Base-by-base conservation (phyloP, 1,284 basidiomycete species). In the Polyporus tsugae region DNA sequence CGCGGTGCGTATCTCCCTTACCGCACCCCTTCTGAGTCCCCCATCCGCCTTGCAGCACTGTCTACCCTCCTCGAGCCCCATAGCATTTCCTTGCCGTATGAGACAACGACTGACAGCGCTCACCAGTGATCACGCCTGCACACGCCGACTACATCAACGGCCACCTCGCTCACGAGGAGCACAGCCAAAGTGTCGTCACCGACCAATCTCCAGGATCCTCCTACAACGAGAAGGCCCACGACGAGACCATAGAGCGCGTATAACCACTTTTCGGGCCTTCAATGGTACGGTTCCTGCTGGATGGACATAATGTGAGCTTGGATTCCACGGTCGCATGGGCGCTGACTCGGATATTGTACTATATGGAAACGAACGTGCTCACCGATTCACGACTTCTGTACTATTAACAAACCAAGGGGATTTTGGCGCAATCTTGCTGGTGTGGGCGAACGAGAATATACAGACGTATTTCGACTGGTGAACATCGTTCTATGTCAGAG, bases 1-100 rank as follows among this genome's bases (percentile, higher is more conserved):
- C 80, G 87, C 79, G 85, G 79, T 81, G 59, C 64, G 77, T 72
- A 44, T 49, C 36, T 1, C 38, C 25, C 6, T 15, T 35, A 39
- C 38, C 4, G 22, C 22, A 39, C 38, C 9, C 33, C 22, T 19
- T 22, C n/a, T 6, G 19, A n/a, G 3, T 22, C 44, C 17, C 19
- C 1, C 19, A 0, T 7, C 44, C 44, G 2, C 29, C 1, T 29
- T 29, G 29, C 29, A 29, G 29, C 29, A 29, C 29, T 22, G 19
- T 6, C n/a, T 10, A 0, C 19, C 44, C 61, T 36, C 19, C 42
- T 29, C 29, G 29, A 29, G 29, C 29, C 29, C 29, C 29, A 29
- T 29, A 29, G 29, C 29, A 1, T 29, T 29, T 29, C 29, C 29
- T 29, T 29, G 22, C 15, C 5, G 33, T 10, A 38, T 11, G 55